Conservation (phyloP, 768 basidiomycete genomes). For the Pseudohyphozyma bogoriensis region DNA sequence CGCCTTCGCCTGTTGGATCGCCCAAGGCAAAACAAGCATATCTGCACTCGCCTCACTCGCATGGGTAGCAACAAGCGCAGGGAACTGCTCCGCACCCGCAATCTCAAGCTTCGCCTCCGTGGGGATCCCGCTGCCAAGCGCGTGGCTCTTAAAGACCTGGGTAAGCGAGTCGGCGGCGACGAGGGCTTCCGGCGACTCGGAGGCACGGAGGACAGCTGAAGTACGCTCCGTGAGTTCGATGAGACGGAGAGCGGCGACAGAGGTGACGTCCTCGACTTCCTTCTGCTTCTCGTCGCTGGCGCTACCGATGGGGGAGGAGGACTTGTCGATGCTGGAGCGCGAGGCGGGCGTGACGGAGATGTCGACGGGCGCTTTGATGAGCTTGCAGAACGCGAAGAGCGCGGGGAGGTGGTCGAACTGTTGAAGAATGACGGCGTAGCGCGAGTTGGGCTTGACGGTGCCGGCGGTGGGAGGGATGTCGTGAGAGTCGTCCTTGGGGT, state of each 20-base stretch:
- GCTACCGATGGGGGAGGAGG: neutral
- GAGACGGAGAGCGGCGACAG: conserved; percentile 60
- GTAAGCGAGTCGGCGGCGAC: conserved; percentile 59
- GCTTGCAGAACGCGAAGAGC: conserved; percentile 76
- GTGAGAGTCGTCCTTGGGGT: conserved; percentile 3
- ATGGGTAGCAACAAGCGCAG: conserved; percentile 47
- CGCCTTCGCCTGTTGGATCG: conserved; percentile 39
- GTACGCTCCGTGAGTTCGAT: conserved; percentile 83
- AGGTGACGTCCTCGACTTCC: conserved; percentile 1
- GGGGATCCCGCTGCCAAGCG: conserved; percentile 6
- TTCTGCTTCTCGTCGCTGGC: neutral
- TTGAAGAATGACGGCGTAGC: conserved; percentile 79
- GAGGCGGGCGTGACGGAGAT: neutral
- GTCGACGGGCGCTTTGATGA: conserved; percentile 13
- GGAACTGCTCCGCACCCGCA: conserved; percentile 60
- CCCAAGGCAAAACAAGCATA: conserved; percentile 80
- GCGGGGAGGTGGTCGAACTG: conserved; percentile 80
- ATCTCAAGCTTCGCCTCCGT: conserved; percentile 57
- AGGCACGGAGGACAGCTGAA: conserved; percentile 73
- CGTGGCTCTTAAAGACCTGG: conserved; percentile 15
- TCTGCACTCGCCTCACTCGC: conserved; percentile 49
- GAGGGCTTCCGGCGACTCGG: conserved; percentile 52
- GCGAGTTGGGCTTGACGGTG: conserved; percentile 36
- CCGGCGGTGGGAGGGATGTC: neutral
- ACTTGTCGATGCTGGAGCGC: neutral